Evolutionary conservation across 1,284 basidiomycete genomes (phyloP).

Genomic region (Anthracocystis setariae): DNA sequence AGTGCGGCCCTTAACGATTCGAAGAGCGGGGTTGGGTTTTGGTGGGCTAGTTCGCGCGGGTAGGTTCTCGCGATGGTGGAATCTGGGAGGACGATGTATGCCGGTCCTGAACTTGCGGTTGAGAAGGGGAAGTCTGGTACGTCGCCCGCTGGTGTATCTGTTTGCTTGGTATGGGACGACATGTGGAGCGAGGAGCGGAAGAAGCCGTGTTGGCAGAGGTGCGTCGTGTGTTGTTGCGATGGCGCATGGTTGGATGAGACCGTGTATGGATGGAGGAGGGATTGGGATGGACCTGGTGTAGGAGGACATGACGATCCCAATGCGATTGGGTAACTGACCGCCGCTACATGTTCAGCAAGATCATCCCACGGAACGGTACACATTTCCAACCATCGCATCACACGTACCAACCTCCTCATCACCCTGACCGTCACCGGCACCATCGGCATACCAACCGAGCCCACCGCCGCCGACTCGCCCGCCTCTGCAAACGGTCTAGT

Average conservation of each 20-base stretch:
- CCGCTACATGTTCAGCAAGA: slow-evolving; percentile 38
- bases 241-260: slow-evolving; percentile 28
- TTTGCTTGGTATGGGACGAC: not conserved
- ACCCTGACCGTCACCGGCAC: slow-evolving; percentile 8
- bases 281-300: slow-evolving; percentile 29
- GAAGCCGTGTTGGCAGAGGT: not conserved
- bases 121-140: slow-evolving; percentile 34
- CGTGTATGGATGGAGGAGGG: slow-evolving; percentile 28
- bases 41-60: slow-evolving; percentile 22
- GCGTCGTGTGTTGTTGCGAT: not conserved
- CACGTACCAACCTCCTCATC: slow-evolving; percentile 21
- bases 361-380: slow-evolving; percentile 37
- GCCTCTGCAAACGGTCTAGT: slow-evolving; percentile 11
- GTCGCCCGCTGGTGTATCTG: not conserved
- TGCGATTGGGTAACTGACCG: slow-evolving; percentile 31
- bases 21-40: slow-evolving; percentile 40
- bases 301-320: slow-evolving; percentile 25
- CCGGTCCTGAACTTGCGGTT: slow-evolving; percentile 30
- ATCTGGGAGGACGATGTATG: slow-evolving; percentile 11
- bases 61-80: slow-evolving; percentile 19
- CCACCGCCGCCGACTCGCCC: not conserved
- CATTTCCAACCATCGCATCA: slow-evolving; percentile 26
- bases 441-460: not conserved
- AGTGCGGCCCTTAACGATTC: slow-evolving; percentile 26
- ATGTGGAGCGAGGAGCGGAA: slow-evolving; percentile 2